phyloP scores from a whole-genome alignment of 2,329 filamentous ascomycete species.

The Lasiodiplodia theobromae region DNA sequence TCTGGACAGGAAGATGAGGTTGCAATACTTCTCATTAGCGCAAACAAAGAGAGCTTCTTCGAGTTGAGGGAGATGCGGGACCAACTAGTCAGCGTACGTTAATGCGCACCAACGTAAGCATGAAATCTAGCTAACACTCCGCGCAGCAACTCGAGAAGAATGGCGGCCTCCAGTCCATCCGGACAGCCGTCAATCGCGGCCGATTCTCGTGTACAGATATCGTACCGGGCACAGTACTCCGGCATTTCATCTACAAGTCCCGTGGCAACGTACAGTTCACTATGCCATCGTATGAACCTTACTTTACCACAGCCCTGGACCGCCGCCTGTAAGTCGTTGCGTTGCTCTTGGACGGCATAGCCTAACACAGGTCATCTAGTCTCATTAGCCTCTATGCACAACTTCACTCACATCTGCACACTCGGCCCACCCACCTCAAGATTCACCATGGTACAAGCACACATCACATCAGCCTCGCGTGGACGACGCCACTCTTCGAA shows the following conservation, averaged over 20 bases:
- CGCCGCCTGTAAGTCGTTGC: constrained; percentile 62
- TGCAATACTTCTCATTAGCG: constrained; percentile 91
- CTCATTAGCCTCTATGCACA: constrained; percentile 85
- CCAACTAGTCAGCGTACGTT: constrained; percentile 62
- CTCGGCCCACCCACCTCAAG: constrained; percentile 82
- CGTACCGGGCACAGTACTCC: constrained; percentile 78
- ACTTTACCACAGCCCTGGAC: constrained; percentile 67
- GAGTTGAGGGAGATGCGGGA: constrained; percentile 77
- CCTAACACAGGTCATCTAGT: constrained; percentile 42
- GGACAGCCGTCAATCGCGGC: constrained; percentile 71
- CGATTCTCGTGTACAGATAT: constrained; percentile 77
- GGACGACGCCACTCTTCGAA: constrained; percentile 91
- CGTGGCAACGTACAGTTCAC: constrained; percentile 93
- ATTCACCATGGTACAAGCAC: constrained; percentile 82
- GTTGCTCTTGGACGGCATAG: not conserved
- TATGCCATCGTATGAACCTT: constrained; percentile 80
- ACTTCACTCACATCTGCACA: constrained; percentile 84
- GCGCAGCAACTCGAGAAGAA: constrained; percentile 73
- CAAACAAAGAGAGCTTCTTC: constrained; percentile 93
- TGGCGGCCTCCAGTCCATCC: constrained; percentile 77
- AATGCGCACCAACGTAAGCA: not conserved
- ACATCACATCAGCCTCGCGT: constrained; percentile 77
- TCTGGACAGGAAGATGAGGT: constrained; percentile 69
- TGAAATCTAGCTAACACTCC: constrained; percentile 44
- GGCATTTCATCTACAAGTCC: constrained; percentile 96